phyloP scores from a whole-genome alignment of 495 filamentous ascomycete genomes.

The Aspergillus kassunensis region DNA sequence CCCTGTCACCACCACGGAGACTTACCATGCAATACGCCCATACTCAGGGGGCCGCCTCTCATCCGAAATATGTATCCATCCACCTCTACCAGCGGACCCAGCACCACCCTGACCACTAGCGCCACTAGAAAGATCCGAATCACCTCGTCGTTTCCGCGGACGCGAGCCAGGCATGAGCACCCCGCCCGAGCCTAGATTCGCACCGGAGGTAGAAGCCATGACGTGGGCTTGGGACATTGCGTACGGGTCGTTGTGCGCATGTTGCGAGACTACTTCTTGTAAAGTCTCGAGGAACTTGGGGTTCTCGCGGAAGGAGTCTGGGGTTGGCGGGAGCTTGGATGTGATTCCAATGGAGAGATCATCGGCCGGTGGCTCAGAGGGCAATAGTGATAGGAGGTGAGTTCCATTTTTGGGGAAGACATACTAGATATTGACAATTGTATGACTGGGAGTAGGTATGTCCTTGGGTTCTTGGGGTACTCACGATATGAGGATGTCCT shows the following conservation, averaged over 20 bases:
- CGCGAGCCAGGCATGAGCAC: slow-evolving; percentile 54
- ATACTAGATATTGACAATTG: slow-evolving; percentile 62
- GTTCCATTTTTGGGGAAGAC: slow-evolving; percentile 50
- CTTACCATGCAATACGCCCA: slow-evolving; percentile 75
- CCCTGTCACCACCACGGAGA: neutral
- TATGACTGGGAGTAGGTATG: slow-evolving; percentile 10
- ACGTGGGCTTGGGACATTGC: slow-evolving; percentile 72
- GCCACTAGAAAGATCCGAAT: slow-evolving; percentile 62
- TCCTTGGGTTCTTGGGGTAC: slow-evolving; percentile 2
- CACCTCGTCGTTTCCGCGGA: slow-evolving; percentile 32
- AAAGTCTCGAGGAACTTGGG: slow-evolving; percentile 69
- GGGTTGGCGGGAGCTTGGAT: slow-evolving; percentile 67
- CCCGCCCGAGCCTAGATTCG: slow-evolving; percentile 62
- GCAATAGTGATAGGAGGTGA: slow-evolving; percentile 69
- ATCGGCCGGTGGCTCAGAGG: slow-evolving; percentile 65
- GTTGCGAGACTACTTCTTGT: slow-evolving; percentile 62
- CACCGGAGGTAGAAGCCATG: slow-evolving; percentile 74
- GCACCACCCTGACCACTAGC: slow-evolving; percentile 79
- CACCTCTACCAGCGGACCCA: slow-evolving; percentile 78
- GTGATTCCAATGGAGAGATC: slow-evolving; percentile 73
- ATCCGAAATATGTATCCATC: slow-evolving; percentile 88
- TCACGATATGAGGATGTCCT: slow-evolving; percentile 53
- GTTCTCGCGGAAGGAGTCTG: slow-evolving; percentile 74
- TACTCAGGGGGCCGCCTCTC: slow-evolving; percentile 78
- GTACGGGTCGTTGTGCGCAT: slow-evolving; percentile 69